A percentile compares a stretch with the other conserved stretches of the same genome.
These are phyloP conservation scores for Trichopus zeylanicus DNA, from an alignment of 116 monocot genomes.

Conservation along the genomic window DNA sequence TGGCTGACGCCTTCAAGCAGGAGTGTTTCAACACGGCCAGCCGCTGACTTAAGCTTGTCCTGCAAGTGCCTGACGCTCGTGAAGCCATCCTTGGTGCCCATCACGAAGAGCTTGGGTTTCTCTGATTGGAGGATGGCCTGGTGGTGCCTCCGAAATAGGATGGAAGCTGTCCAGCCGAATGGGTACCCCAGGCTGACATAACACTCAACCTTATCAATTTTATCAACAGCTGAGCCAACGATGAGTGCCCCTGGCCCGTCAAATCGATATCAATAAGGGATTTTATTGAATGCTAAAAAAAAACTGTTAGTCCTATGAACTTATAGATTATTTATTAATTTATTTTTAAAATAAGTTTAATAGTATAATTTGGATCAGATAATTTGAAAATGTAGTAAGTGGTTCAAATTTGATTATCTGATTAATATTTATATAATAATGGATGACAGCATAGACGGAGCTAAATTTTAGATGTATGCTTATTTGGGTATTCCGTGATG, in stretches of 20 bases:
- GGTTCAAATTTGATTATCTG: no score
- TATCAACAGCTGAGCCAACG: slow-evolving; percentile 85
- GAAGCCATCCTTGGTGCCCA: slow-evolving; percentile 91
- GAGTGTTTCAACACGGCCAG: slow-evolving; percentile 56
- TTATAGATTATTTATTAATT: no score
- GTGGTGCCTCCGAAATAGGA: slow-evolving; percentile 82
- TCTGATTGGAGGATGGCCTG: slow-evolving; percentile 45
- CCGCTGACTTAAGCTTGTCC: slow-evolving; percentile 67
- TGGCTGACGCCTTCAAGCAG: slow-evolving; percentile 78
- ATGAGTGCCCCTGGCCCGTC: slow-evolving; percentile 98
- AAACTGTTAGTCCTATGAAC: no score
- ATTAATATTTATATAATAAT: no score
- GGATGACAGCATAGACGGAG: no score
- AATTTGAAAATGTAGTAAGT: no score
- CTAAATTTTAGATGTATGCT: no score
- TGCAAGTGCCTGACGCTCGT: slow-evolving; percentile 82
- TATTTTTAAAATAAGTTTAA: no score
- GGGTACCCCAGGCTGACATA: slow-evolving; percentile 92
- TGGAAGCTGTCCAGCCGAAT: slow-evolving; percentile 73
- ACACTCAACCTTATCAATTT: slow-evolving; percentile 56
- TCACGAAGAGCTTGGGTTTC: slow-evolving; percentile 79
- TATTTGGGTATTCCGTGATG: no score
- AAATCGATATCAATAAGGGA: no score
- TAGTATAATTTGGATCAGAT: no score
- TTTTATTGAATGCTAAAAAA: no score